These are phyloP conservation scores for Talaromyces sp. DNA, from an alignment of 2,329 filamentous ascomycete genomes.

Conservation along the genomic window DNA sequence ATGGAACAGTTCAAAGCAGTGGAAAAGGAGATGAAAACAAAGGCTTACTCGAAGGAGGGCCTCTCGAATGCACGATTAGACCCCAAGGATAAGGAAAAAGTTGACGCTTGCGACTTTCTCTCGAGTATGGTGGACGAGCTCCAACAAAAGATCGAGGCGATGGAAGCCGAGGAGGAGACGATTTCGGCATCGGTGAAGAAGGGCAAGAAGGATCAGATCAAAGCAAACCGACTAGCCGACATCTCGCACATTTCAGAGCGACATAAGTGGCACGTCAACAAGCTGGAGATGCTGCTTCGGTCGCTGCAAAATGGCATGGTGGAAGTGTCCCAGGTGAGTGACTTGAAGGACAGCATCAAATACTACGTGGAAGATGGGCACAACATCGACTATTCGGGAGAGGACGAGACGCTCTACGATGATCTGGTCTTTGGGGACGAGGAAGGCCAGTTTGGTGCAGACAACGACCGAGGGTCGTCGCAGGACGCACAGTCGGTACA, in stretches of 20 bases:
- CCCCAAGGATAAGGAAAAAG: constrained; percentile 94
- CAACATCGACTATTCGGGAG: constrained; percentile 76
- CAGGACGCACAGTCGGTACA: constrained; percentile 92
- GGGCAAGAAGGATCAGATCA: constrained; percentile 78
- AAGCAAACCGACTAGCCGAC: constrained; percentile 81
- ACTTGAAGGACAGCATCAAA: constrained; percentile 84
- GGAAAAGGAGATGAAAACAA: constrained; percentile 99
- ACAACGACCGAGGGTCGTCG: constrained; percentile 85
- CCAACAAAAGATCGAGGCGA: constrained; percentile 83
- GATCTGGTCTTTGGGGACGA: constrained; percentile 89
- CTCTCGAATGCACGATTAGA: constrained; percentile 87
- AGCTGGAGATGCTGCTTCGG: constrained; percentile 83
- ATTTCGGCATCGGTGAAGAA: constrained; percentile 90
- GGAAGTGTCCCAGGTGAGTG: constrained; percentile 78
- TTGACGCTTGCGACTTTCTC: constrained; percentile 81
- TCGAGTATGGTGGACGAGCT: constrained; percentile 84
- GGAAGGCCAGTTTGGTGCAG: constrained; percentile 72
- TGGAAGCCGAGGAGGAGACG: constrained; percentile 83
- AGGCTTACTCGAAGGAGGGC: constrained; percentile 97
- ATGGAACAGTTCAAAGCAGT: constrained; percentile 99
- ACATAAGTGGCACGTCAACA: constrained; percentile 94
- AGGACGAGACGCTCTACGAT: constrained; percentile 93
- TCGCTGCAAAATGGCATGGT: constrained; percentile 89
- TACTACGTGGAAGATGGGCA: constrained; percentile 92
- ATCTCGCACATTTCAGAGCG: constrained; percentile 79